Percentiles rank a stretch among this genome's conserved stretches.
Conservation (phyloP, 1,284 basidiomycete genomes). For the Fomitopsis palustris region DNA sequence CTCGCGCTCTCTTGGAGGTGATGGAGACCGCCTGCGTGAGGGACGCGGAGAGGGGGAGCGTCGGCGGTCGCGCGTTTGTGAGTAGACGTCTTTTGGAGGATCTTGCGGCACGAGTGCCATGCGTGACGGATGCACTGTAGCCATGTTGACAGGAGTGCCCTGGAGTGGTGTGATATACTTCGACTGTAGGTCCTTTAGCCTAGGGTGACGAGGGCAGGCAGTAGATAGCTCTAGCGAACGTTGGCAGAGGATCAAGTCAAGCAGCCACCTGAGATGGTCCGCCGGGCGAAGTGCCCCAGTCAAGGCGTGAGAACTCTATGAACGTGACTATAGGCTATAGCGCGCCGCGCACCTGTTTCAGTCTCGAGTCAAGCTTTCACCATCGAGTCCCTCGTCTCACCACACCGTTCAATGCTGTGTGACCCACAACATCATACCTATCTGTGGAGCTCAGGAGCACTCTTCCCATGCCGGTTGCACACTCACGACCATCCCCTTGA, state of each 20-base stretch:
- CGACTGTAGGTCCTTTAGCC: neutral
- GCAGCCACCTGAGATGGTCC: neutral
- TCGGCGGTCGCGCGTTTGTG: constrained; percentile 14
- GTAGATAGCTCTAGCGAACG: no score
- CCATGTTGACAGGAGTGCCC: constrained; percentile 37
- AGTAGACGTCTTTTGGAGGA: constrained; percentile 15
- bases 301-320: neutral
- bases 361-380: no score
- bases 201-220: no score
- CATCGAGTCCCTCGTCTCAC: no score
- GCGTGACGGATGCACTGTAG: constrained; percentile 61
- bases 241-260: neutral
- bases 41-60: constrained; percentile 27
- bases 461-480: no score
- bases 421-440: no score
- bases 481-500: no score
- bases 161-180: neutral
- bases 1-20: constrained; percentile 18
- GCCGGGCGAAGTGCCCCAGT: neutral
- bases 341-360: no score
- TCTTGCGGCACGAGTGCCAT: constrained; percentile 52
- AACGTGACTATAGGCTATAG: no score
- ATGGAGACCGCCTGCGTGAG: constrained; percentile 9
- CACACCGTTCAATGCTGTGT: no score
- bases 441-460: no score